Percentiles rank a stretch among this genome's conserved stretches.
Evolutionary conservation across 129 eudicot species (phyloP).

Genomic region (Tagetes patula): DNA sequence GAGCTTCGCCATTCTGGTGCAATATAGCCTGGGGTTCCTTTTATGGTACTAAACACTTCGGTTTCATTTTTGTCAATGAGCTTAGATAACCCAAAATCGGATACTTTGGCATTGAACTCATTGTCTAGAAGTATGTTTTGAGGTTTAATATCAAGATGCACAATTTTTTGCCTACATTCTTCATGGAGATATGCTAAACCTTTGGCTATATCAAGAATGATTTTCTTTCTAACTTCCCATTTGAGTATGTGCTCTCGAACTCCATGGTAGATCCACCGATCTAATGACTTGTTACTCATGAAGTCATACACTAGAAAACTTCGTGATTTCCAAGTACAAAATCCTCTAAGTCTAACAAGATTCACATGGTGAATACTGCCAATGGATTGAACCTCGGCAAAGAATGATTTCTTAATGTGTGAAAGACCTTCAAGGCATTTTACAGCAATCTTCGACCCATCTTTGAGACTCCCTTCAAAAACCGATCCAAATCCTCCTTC

Average conservation of each 20-base stretch:
- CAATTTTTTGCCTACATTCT: slow-evolving; percentile 47
- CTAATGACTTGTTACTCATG: slow-evolving; percentile 44
- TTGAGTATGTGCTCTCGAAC: slow-evolving; percentile 18
- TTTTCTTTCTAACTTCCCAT: slow-evolving; percentile 39
- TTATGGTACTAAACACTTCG: slow-evolving; percentile 38
- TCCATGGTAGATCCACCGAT: slow-evolving; percentile 39
- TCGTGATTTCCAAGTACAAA: slow-evolving; percentile 41
- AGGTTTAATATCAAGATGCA: slow-evolving; percentile 45
- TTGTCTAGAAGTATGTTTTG: slow-evolving; percentile 45
- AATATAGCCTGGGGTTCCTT: slow-evolving; percentile 49
- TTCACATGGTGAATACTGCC: slow-evolving; percentile 59
- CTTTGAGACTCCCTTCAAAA: slow-evolving; percentile 35
- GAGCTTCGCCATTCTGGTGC: slow-evolving; percentile 54
- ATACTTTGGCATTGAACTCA: slow-evolving; percentile 35
- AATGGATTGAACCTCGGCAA: slow-evolving; percentile 47
- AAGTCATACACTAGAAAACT: slow-evolving; percentile 46
- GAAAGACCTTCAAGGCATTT: slow-evolving; percentile 39
- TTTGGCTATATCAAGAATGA: slow-evolving; percentile 45
- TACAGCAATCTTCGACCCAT: slow-evolving; percentile 40
- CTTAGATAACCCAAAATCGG: slow-evolving; percentile 51
- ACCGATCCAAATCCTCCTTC: slow-evolving; percentile 56
- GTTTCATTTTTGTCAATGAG: slow-evolving; percentile 36
- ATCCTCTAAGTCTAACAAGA: slow-evolving; percentile 45
- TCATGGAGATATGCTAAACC: slow-evolving; percentile 57
- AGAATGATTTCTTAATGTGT: slow-evolving; percentile 40